Percentiles rank a stretch among this genome's conserved stretches.
phyloP scores from a whole-genome alignment of 495 filamentous ascomycete genomes.

The Penicillium subrubescens region DNA sequence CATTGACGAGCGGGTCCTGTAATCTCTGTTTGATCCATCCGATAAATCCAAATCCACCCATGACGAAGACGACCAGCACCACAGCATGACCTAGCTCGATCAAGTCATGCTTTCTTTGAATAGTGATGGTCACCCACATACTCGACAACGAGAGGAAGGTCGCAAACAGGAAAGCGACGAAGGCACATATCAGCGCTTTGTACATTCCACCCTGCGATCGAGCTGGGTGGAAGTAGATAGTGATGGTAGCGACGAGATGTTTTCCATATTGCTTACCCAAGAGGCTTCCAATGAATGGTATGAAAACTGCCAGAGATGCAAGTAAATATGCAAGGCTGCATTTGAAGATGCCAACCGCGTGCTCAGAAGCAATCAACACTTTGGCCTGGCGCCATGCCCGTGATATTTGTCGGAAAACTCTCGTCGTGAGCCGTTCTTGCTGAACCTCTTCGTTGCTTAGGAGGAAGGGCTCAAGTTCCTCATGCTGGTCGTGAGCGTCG shows the following conservation, averaged over 20 bases:
- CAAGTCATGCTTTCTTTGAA: constrained; percentile 63
- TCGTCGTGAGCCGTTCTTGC: neutral
- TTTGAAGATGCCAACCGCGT: constrained; percentile 78
- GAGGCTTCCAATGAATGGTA: constrained; percentile 66
- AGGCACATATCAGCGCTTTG: constrained; percentile 79
- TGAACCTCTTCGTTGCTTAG: neutral
- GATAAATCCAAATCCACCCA: constrained; percentile 84
- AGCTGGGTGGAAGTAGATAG: constrained; percentile 95
- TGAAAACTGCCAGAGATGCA: constrained; percentile 85
- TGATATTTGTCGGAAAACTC: neutral
- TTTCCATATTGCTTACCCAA: constrained; percentile 91
- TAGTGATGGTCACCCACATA: constrained; percentile 81
- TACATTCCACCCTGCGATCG: constrained; percentile 87
- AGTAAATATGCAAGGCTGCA: constrained; percentile 91
- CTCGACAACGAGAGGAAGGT: constrained; percentile 77
- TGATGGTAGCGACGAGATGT: constrained; percentile 90
- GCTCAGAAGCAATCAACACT: constrained; percentile 52
- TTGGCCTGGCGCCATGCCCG: constrained; percentile 14
- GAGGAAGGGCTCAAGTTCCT: neutral
- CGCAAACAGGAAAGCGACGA: constrained; percentile 80
- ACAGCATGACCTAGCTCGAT: constrained; percentile 75
- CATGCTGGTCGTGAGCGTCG: neutral
- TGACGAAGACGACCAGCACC: constrained; percentile 84
- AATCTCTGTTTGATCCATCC: constrained; percentile 91
- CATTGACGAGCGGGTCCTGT: constrained; percentile 86